Percentiles rank a stretch among this genome's conserved stretches.
These are phyloP conservation scores for Dysphania ambrosioides DNA, from an alignment of 148 eudicot species.

Conservation along the genomic window DNA sequence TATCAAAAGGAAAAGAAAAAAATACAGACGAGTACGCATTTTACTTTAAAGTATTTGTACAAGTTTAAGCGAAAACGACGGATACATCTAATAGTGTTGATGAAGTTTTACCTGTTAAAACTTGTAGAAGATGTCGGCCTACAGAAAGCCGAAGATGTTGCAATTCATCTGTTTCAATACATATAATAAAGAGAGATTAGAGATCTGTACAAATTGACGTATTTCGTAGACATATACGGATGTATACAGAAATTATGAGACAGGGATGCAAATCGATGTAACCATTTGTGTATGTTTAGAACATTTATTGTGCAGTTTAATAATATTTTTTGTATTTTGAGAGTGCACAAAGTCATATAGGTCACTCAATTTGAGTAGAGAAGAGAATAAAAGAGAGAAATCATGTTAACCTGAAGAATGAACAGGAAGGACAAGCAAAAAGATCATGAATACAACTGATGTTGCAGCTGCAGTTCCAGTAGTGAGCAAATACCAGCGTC, in stretches of 20 bases:
- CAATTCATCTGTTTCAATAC: constrained; percentile 8
- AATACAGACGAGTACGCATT: too few species aligned
- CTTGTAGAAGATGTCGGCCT: constrained; percentile 26
- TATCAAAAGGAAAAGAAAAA: too few species aligned
- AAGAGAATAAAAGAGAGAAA: too few species aligned
- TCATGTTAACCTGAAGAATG: constrained; percentile 3
- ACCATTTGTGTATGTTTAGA: too few species aligned
- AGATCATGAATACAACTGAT: neutral
- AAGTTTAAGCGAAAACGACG: neutral
- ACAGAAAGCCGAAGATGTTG: neutral
- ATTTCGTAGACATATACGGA: too few species aligned
- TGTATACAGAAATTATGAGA: neutral
- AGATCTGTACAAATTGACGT: neutral
- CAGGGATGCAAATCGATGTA: too few species aligned
- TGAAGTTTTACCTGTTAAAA: constrained; percentile 10
- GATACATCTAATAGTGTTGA: neutral
- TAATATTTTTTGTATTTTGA: too few species aligned
- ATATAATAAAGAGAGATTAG: neutral
- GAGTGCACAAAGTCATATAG: neutral
- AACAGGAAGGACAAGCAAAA: neutral
- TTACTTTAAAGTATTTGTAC: neutral
- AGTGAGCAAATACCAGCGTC: neutral
- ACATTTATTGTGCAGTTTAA: too few species aligned
- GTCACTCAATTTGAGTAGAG: neutral
- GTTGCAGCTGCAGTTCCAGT: neutral